Evolutionary conservation across 768 basidiomycete genomes (phyloP).

Genomic region (Mrakia hoshinonis): DNA sequence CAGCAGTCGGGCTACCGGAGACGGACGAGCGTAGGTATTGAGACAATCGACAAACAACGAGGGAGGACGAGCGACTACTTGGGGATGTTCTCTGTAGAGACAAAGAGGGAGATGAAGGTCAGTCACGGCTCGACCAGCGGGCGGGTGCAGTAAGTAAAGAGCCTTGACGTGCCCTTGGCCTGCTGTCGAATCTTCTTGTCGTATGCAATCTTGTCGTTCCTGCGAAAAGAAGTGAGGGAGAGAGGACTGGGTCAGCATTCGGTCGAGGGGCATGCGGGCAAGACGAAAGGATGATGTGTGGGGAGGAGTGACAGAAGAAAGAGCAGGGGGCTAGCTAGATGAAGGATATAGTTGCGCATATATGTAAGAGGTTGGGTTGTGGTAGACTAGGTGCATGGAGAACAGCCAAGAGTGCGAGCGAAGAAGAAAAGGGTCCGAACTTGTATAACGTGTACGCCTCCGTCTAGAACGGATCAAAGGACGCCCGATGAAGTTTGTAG

Average conservation of each 20-base stretch:
- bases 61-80: conserved; percentile 49
- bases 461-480: conserved; percentile 4
- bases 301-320: neutral
- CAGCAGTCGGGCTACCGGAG: no score
- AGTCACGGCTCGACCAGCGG: neutral
- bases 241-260: neutral
- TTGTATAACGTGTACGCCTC: conserved; percentile 99
- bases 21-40: no score
- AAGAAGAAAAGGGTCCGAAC: conserved; percentile 48
- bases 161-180: conserved; percentile 47
- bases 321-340: neutral
- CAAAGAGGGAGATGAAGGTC: neutral
- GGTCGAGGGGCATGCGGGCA: neutral
- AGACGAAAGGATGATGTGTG: neutral
- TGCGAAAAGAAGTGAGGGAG: conserved; percentile 38
- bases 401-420: neutral
- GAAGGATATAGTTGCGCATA: neutral
- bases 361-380: neutral
- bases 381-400: neutral
- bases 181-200: conserved; percentile 76
- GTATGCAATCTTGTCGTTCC: conserved; percentile 88
- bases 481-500: conserved; percentile 3
- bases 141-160: neutral
- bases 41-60: neutral
- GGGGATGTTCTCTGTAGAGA: conserved; percentile 59